These are phyloP conservation scores for Thermomyces lanuginosus DNA, from an alignment of 2,329 filamentous ascomycete species.

Conservation along the genomic window DNA sequence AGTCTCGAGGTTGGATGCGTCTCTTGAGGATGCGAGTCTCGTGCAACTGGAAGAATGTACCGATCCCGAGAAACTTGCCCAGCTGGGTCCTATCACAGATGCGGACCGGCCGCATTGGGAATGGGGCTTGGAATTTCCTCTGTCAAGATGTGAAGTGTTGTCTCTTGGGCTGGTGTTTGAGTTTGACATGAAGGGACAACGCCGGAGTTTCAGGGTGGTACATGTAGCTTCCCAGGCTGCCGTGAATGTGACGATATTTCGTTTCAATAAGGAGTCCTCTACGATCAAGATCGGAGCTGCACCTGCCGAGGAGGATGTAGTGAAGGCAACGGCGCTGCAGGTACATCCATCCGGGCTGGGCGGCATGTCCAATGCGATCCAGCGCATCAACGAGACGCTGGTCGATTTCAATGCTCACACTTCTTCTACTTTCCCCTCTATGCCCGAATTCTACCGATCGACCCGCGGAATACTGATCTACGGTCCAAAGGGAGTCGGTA, in stretches of 20 bases:
- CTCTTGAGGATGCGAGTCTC: conserved; percentile 39
- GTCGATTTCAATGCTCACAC: conserved; percentile 32
- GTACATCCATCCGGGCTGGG: conserved; percentile 40
- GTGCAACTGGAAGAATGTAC: conserved; percentile 47
- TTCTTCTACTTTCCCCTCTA: conserved; percentile 14
- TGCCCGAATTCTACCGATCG: conserved; percentile 27
- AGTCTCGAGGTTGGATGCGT: conserved; percentile 37
- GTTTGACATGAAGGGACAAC: conserved; percentile 38
- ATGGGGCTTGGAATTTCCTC: conserved; percentile 30
- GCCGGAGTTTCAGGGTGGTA: conserved; percentile 45
- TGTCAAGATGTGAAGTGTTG: conserved; percentile 47
- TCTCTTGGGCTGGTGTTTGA: conserved; percentile 57
- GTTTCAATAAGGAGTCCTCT: conserved; percentile 18
- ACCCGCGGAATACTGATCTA: conserved; percentile 54
- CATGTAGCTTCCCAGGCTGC: conserved; percentile 35
- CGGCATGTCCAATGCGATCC: conserved; percentile 49
- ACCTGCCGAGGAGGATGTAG: conserved; percentile 7
- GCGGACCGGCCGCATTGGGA: conserved; percentile 31
- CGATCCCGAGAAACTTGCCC: conserved; percentile 21
- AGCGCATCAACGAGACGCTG: conserved; percentile 51
- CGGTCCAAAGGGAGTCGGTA: conserved; percentile 71
- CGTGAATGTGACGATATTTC: conserved; percentile 21
- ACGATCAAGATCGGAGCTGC: conserved; percentile 18
- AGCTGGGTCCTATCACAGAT: conserved; percentile 18
- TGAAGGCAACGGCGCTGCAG: conserved; percentile 8